Evolutionary conservation across 768 basidiomycete species (phyloP).

Genomic region (Collybia nuda): DNA sequence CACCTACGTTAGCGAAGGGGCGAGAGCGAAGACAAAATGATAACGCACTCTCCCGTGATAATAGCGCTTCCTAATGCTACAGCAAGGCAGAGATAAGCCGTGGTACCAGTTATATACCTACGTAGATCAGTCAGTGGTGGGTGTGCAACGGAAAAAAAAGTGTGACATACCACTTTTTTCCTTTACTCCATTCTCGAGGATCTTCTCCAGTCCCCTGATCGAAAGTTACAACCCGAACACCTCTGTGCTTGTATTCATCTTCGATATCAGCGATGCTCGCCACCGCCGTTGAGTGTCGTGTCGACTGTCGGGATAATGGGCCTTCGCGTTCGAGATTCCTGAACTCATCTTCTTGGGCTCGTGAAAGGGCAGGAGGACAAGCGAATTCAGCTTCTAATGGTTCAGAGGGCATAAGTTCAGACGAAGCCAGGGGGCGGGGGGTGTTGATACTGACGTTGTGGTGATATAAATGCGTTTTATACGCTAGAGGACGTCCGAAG

Average conservation of each 20-base stretch:
- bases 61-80: constrained; percentile 39
- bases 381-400: constrained; percentile 9
- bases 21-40: no score
- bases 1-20: no score
- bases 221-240: constrained; percentile 6
- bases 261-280: constrained; percentile 7
- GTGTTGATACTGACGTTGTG: no score
- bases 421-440: no score
- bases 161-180: constrained; percentile 5
- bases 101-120: constrained; percentile 24
- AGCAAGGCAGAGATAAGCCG: constrained; percentile 34
- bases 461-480: no score
- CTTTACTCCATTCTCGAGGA: constrained; percentile 7
- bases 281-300: background rate
- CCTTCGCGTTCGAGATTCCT: constrained; percentile 9
- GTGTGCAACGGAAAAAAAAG: background rate
- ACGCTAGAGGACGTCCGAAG: no score
- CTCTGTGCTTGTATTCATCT: constrained; percentile 6
- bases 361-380: constrained; percentile 9
- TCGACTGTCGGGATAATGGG: constrained; percentile 1
- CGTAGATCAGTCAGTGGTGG: no score
- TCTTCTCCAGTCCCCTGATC: constrained; percentile 9
- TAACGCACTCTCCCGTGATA: constrained; percentile 19
- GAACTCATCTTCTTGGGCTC: constrained; percentile 8
- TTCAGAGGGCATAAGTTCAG: constrained; percentile 6